Conservation (phyloP, 352 stramenopile genomes). For the Phytophthora pisi region DNA sequence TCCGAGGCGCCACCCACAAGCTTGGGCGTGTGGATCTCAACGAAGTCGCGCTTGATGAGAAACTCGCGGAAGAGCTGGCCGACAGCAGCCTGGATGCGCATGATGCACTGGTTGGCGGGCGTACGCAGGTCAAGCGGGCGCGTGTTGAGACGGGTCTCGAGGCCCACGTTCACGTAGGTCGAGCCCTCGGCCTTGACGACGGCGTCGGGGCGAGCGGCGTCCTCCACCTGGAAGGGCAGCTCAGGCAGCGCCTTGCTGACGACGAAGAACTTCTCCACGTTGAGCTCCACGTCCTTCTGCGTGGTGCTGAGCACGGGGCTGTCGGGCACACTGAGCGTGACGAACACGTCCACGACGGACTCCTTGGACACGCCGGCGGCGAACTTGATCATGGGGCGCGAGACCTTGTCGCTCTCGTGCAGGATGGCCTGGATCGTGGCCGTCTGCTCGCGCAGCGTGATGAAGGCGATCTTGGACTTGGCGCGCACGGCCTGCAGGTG, state of each 20-base stretch:
- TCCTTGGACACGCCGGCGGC: slow-evolving; percentile 93
- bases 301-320: slow-evolving; percentile 94
- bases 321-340: slow-evolving; percentile 88
- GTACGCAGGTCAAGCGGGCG: slow-evolving; percentile 97
- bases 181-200: slow-evolving; percentile 84
- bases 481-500: slow-evolving; percentile 95
- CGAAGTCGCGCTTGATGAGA: slow-evolving; percentile 94
- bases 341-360: slow-evolving; percentile 96
- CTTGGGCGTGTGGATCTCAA: slow-evolving; percentile 99
- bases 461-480: slow-evolving; percentile 95
- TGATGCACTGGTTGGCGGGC: slow-evolving; percentile 98
- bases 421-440: slow-evolving; percentile 96
- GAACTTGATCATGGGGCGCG: slow-evolving; percentile 98
- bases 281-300: slow-evolving; percentile 95
- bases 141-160: slow-evolving; percentile 96
- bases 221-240: slow-evolving; percentile 95
- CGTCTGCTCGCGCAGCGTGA: slow-evolving; percentile 96
- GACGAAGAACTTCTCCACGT: slow-evolving; percentile 94
- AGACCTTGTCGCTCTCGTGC: slow-evolving; percentile 86
- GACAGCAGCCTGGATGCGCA: slow-evolving; percentile 97
- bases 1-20: slow-evolving; percentile 97
- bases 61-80: slow-evolving; percentile 98
- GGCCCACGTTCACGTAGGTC: slow-evolving; percentile 85
- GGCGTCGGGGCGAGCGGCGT: slow-evolving; percentile 91
- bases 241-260: slow-evolving; percentile 93